These are phyloP conservation scores for Hygrophoropsis aurantiaca DNA, from an alignment of 768 basidiomycete genomes.

Conservation along the genomic window DNA sequence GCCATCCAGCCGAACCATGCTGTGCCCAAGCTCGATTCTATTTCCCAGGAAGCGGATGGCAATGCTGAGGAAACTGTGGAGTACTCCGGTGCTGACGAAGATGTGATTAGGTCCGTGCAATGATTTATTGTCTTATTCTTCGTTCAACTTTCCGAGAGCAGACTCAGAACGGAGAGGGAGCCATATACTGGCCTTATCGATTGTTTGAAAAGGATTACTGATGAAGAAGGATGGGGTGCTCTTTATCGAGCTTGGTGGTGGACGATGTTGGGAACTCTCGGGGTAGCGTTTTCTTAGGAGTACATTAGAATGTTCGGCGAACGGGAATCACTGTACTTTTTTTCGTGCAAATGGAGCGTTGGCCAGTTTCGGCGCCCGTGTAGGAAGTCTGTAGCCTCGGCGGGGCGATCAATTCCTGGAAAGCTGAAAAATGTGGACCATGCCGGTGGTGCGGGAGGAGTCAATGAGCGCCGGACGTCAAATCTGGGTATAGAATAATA, in stretches of 20 bases:
- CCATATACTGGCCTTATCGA: conserved; percentile 76
- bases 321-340: too few species aligned
- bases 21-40: conserved; percentile 70
- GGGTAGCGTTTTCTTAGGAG: conserved; percentile 44
- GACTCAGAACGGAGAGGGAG: conserved; percentile 74
- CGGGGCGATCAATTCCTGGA: too few species aligned
- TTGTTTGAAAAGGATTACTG: conserved; percentile 71
- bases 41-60: conserved; percentile 70
- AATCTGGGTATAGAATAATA: too few species aligned
- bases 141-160: conserved; percentile 23
- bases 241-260: conserved; percentile 89
- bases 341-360: too few species aligned
- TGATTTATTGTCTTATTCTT: background rate
- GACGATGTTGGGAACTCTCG: conserved; percentile 62
- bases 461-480: too few species aligned
- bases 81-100: conserved; percentile 71
- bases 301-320: too few species aligned
- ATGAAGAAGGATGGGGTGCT: conserved; percentile 75
- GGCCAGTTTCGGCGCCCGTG: too few species aligned
- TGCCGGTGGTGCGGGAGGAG: too few species aligned
- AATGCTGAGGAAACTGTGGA: conserved; percentile 60
- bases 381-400: too few species aligned
- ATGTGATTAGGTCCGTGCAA: conserved; percentile 74
- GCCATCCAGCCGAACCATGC: conserved; percentile 86
- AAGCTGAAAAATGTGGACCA: too few species aligned